A percentile compares a stretch with the other conserved stretches of the same genome.
Conservation (phyloP, 2,329 filamentous ascomycete genomes). For the Lecanicillium sp. region DNA sequence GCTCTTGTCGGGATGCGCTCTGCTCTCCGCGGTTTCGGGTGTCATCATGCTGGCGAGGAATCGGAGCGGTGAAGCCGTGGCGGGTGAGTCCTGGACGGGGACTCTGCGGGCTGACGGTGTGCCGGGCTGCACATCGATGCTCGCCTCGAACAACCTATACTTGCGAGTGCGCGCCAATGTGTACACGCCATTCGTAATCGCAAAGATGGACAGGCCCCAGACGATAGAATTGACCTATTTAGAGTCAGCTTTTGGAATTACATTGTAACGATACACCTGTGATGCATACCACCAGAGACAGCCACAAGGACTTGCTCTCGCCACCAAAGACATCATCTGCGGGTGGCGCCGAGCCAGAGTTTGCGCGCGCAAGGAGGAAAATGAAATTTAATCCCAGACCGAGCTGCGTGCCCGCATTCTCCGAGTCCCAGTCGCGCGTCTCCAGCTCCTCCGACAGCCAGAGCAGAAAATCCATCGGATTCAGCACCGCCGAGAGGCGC, state of each 20-base stretch:
- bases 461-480: slow-evolving; percentile 83
- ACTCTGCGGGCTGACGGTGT: slow-evolving; percentile 88
- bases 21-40: slow-evolving; percentile 66
- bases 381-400: slow-evolving; percentile 71
- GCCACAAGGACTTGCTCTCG: slow-evolving; percentile 57
- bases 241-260: slow-evolving; percentile 13
- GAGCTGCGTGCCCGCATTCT: slow-evolving; percentile 67
- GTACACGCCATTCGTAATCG: slow-evolving; percentile 71
- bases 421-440: slow-evolving; percentile 84
- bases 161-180: slow-evolving; percentile 75
- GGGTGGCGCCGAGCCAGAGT: slow-evolving; percentile 49
- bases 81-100: slow-evolving; percentile 76
- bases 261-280: slow-evolving; percentile 11
- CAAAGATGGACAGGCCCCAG: slow-evolving; percentile 61
- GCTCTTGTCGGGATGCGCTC: slow-evolving; percentile 74
- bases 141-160: slow-evolving; percentile 86
- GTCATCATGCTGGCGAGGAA: slow-evolving; percentile 65
- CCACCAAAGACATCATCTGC: slow-evolving; percentile 84
- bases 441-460: slow-evolving; percentile 93
- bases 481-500: slow-evolving; percentile 73
- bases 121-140: slow-evolving; percentile 66
- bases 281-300: slow-evolving; percentile 44
- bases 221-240: slow-evolving; percentile 61
- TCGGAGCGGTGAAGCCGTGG: slow-evolving; percentile 70
- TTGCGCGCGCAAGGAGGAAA: slow-evolving; percentile 78